Conservation (phyloP, 768 basidiomycete species). For the Phanerochaete sordida region DNA sequence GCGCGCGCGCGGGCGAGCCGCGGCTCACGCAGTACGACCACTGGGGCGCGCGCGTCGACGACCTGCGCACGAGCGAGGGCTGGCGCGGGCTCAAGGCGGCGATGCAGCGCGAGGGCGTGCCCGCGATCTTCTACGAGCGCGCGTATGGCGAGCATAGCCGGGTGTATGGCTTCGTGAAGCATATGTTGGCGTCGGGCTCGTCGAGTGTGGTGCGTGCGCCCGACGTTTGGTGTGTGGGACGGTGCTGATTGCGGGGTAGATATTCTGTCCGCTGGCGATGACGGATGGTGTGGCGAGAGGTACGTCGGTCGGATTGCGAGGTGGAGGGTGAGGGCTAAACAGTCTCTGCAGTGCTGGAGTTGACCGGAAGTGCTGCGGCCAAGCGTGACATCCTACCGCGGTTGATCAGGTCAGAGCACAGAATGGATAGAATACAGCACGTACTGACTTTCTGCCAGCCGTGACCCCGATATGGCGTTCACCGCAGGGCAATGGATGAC, state of each 20-base stretch:
- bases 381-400: conserved; percentile 55
- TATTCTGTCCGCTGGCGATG: conserved; percentile 76
- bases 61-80: conserved; percentile 65
- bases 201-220: conserved; percentile 48
- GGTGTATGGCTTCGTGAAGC: conserved; percentile 62
- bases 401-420: conserved; percentile 50
- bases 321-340: background rate
- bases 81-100: conserved; percentile 67
- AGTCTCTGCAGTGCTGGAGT: conserved; percentile 50
- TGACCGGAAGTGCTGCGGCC: conserved; percentile 57
- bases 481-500: conserved; percentile 88
- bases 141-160: conserved; percentile 59
- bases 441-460: conserved; percentile 36
- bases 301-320: conserved; percentile 16
- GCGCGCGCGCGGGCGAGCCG: conserved; percentile 42
- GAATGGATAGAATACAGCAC: background rate
- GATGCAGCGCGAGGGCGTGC: conserved; percentile 60
- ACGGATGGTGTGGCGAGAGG: conserved; percentile 72
- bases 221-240: background rate
- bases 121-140: conserved; percentile 66
- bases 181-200: conserved; percentile 59
- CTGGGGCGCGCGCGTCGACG: conserved; percentile 66
- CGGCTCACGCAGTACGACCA: conserved; percentile 68
- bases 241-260: conserved; percentile 29
- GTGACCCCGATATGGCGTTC: conserved; percentile 57